Base-by-base conservation (phyloP, 345 rosid species). In the Gossypium australe region DNA sequence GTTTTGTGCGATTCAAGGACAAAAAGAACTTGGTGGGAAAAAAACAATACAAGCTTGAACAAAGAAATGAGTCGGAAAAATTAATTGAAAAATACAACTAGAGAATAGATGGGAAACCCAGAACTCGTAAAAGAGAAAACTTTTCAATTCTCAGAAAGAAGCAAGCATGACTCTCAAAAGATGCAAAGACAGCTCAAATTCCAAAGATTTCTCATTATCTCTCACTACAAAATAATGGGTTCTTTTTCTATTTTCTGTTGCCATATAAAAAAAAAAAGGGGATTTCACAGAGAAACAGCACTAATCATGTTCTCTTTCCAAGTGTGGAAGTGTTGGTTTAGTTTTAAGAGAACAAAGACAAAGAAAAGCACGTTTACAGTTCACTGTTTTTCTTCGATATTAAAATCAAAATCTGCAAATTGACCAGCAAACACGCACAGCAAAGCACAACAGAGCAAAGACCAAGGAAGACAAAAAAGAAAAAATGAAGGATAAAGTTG, bases 141-240 rank as follows among this genome's bases (percentile, higher is more conserved):
- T 74, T 77, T 74, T 83, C 78, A 80, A 73, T 80, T 79, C 64
- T 53, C 34, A 77, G 73, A 83, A 79, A 78, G 73, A 83, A 78
- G 76, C 75, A 82, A 78, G 90, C 94, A 87, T 86, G 92, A 83
- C 62, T 88, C 96, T 90, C 85, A 86, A 90, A 90, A 92, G 94
- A 83, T 81, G 90, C 61, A 87, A 86, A 82, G 70, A 55, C 71
- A 82, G 85, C 91, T 80, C 96, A 81, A 83, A 86, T 76, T 88
- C 91, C 97, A 72, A 90, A 82, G 82, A 70, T 12, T 41, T 44
- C 71, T 72, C 69, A 55, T 77, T 59, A 67, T 41, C 74, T 75
- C 20, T 71, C 43, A 62, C 45, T 25, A 56, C 3, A 45, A 57
- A 69, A 64, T 61, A 76, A 45, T 55, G 66, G 55, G 27, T 22